Evolutionary conservation across 2,329 filamentous ascomycete genomes (phyloP), one percentile per base, ranked within the genome.

Genomic region (Lasiodiplodia gonubiensis): DNA sequence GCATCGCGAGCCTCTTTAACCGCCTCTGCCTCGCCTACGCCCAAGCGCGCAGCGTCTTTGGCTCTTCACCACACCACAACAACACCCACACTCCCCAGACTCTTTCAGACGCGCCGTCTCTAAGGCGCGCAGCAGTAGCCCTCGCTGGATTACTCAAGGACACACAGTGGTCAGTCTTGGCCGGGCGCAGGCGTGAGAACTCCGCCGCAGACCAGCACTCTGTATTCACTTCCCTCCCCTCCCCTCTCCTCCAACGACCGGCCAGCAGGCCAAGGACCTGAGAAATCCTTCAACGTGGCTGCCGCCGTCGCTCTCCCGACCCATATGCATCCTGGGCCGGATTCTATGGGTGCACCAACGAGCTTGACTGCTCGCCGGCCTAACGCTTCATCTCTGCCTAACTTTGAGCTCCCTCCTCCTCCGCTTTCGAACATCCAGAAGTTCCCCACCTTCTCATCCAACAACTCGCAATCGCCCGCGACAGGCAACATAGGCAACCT

Each of bases 301-400:
- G 84, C 87, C 76, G 85, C 86, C 73, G 85, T 87, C 75, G 83
- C 86, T 74, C 85, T 84, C 74, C 83, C 85, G 76, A 81, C 84
- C 76, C 86, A 85, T 77, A 90, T 89, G 87, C 85, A 87, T 80
- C 82, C 86, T 77, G 83, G 84, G 76, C 80, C 87, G 75, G 86
- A 89, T 78, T 81, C 82, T 77, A 85, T 89, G 81, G 84, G 84
- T 78, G 82, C 84, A 74, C 84, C 86, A 73, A 84, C 86, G 76
- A 90, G 90, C 81, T 89, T 93, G 77, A 87, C 89, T 72, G 85
- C 89, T 78, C 87, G 91, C 74, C 87, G 90, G 78, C 87, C 89
- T 75, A 90, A 90, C 74, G 88, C 90, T 70, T 87, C 86, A 68
- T 86, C 86, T 72, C 85, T 93, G 70, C 90, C 90, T 68, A 86